Base-by-base conservation (phyloP, 148 eudicot genomes). In the Vaccinium vitisidaea region DNA sequence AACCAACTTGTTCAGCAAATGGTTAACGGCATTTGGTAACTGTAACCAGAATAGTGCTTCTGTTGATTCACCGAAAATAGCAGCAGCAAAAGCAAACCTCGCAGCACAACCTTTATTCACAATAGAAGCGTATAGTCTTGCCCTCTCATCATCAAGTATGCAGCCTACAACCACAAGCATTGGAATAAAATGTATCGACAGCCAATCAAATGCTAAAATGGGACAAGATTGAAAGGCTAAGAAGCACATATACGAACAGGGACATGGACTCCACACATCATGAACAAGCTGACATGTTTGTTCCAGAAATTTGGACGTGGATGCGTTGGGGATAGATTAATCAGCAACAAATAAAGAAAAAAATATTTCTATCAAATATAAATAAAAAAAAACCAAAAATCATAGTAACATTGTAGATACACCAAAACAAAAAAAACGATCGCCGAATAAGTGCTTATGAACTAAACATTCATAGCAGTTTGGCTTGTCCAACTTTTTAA, bases 21-120 rank as follows among this genome's bases (percentile, higher is more conserved):
- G 93, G 80, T 90, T 90, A 85, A 97, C 90, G 84, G 98, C 99
- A 83, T 88, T 88, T 61, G 98, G 99, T 85, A 97, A 85, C 86
- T 95, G 96, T 83, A 97, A 88, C 99, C 99, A 97, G 90, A 97
- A 97, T 86, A 93, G 91, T 48, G 98, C 98, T 86, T 97, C 99
- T 88, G 90, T 88, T 86, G 93, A 87, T 89, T 97, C 99, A 86
- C 99, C 99, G 89, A 97, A 97, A 55, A 94, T 85, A 82, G 95
- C 98, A 87, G 99, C 96, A 80, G 99, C 98, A 94, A 95, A 97
- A 73, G 99, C 96, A 84, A 94, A 91, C 91, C 98, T 93, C 86
- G 87, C 86, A 43, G 98, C 90, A 84, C 90, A 93, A 83, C 96
- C 92, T 82, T 89, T 92, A 85, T 92, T 90, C 82, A 93, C 89